phyloP scores from a whole-genome alignment of 371 early-diverging fungal genomes.

The Apophysomyces sp. region DNA sequence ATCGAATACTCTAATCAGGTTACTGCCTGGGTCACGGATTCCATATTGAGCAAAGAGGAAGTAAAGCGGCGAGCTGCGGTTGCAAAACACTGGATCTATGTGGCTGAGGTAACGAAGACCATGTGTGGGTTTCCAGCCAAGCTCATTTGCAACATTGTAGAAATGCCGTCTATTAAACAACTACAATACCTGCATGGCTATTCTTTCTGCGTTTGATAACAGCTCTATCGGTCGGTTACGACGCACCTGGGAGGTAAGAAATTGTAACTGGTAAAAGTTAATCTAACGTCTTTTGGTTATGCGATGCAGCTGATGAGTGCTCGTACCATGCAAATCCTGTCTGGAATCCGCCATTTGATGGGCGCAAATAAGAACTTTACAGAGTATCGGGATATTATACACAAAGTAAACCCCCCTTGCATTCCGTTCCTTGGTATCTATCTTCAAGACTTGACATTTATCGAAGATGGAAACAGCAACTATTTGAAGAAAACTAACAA shows the following conservation, averaged over 20 bases:
- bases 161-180: constrained; percentile 81
- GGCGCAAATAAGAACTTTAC: constrained; percentile 80
- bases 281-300: too few relatives aligned
- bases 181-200: constrained; percentile 90
- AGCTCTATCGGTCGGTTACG: constrained; percentile 87
- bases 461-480: constrained; percentile 91
- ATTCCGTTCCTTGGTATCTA: constrained; percentile 91
- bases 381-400: constrained; percentile 84
- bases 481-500: constrained; percentile 55
- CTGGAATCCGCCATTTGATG: constrained; percentile 67
- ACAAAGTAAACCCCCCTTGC: constrained; percentile 87
- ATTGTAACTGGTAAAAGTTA: not conserved
- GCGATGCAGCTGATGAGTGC: constrained; percentile 31
- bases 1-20: constrained; percentile 72
- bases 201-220: constrained; percentile 86
- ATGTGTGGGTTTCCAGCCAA: not conserved
- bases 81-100: constrained; percentile 80
- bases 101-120: constrained; percentile 68
- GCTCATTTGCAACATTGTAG: constrained; percentile 8
- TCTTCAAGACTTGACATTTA: constrained; percentile 89
- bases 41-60: constrained; percentile 79
- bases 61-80: constrained; percentile 71
- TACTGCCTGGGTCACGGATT: constrained; percentile 87
- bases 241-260: constrained; percentile 74
- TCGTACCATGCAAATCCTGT: constrained; percentile 28